Percentiles rank a stretch among this genome's conserved stretches.
These are phyloP conservation scores for Pythium coloratum DNA, from an alignment of 352 stramenopile genomes.

Conservation along the genomic window DNA sequence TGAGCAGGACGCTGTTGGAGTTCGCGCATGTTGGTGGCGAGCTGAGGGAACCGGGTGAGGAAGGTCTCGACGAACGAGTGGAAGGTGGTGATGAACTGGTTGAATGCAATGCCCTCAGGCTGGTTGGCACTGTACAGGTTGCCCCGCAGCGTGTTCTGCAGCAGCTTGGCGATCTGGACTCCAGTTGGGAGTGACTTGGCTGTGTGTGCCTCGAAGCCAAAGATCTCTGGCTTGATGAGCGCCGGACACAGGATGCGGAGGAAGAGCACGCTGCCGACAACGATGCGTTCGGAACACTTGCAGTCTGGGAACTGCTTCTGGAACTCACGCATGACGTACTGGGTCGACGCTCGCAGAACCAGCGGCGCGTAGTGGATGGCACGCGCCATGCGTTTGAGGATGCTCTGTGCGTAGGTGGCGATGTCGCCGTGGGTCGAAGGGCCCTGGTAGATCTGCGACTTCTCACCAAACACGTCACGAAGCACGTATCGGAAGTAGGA, in stretches of 20 bases:
- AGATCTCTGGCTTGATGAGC: slow-evolving; percentile 81
- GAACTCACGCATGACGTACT: slow-evolving; percentile 77
- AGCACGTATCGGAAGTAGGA: slow-evolving; percentile 84
- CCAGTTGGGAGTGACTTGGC: slow-evolving; percentile 46
- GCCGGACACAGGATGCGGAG: slow-evolving; percentile 74
- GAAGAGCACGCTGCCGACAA: slow-evolving; percentile 75
- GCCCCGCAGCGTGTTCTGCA: slow-evolving; percentile 74
- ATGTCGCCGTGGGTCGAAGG: slow-evolving; percentile 40
- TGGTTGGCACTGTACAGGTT: slow-evolving; percentile 50
- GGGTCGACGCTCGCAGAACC: slow-evolving; percentile 66
- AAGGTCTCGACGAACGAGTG: slow-evolving; percentile 66
- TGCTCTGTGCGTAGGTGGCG: slow-evolving; percentile 51
- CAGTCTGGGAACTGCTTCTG: slow-evolving; percentile 64
- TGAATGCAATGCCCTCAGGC: slow-evolving; percentile 42
- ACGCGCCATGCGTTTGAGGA: slow-evolving; percentile 69
- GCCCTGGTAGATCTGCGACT: slow-evolving; percentile 49
- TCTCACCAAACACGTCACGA: slow-evolving; percentile 71
- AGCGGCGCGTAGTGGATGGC: slow-evolving; percentile 74
- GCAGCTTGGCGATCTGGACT: slow-evolving; percentile 80
- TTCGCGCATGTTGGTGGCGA: slow-evolving; percentile 27
- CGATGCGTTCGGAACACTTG: slow-evolving; percentile 60
- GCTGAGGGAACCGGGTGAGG: slow-evolving; percentile 59
- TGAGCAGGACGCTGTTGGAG: slow-evolving; percentile 13
- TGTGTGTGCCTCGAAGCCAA: slow-evolving; percentile 68
- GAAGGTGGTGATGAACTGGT: slow-evolving; percentile 66